Evolutionary conservation across 2,329 filamentous ascomycete genomes (phyloP).

Genomic region (Colletotrichum sojae): DNA sequence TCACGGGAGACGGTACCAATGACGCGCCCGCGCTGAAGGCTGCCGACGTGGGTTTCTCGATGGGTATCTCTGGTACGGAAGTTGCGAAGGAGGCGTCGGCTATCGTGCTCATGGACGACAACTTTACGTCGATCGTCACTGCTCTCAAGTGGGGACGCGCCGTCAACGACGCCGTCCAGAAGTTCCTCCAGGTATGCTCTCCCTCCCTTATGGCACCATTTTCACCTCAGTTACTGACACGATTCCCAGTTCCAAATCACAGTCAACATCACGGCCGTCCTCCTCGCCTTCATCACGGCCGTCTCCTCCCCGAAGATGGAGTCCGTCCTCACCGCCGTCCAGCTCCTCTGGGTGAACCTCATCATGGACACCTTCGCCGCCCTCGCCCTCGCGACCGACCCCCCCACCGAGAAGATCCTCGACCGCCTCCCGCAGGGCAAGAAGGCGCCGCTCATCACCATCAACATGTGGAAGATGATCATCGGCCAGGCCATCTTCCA

Average conservation of each 20-base stretch:
- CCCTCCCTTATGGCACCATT: background rate
- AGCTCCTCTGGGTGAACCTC: slow-evolving; percentile 78
- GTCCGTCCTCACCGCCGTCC: slow-evolving; percentile 75
- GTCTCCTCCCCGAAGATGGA: slow-evolving; percentile 68
- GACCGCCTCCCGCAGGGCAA: slow-evolving; percentile 70
- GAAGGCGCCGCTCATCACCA: slow-evolving; percentile 79
- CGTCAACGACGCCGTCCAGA: slow-evolving; percentile 77
- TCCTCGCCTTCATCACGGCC: slow-evolving; percentile 75
- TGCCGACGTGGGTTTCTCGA: slow-evolving; percentile 77
- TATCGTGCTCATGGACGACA: slow-evolving; percentile 77
- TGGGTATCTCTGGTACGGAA: slow-evolving; percentile 77
- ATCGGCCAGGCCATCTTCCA: slow-evolving; percentile 74
- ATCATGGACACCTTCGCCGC: slow-evolving; percentile 80
- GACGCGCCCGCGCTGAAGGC: slow-evolving; percentile 76
- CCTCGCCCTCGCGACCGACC: slow-evolving; percentile 75
- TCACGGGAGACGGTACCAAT: slow-evolving; percentile 78
- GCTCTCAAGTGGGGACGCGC: slow-evolving; percentile 78
- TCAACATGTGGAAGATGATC: slow-evolving; percentile 79
- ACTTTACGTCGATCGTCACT: slow-evolving; percentile 76
- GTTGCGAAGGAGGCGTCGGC: slow-evolving; percentile 79
- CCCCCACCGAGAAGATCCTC: slow-evolving; percentile 70
- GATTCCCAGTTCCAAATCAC: slow-evolving; percentile 72
- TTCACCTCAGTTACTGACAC: slow-evolving; percentile 26
- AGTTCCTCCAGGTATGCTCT: slow-evolving; percentile 70
- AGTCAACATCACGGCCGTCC: slow-evolving; percentile 77